A percentile compares a stretch with the other conserved stretches of the same genome.
Evolutionary conservation across 192 early-diverging fungal genomes (phyloP).

Genomic region (Coemansia sp.): DNA sequence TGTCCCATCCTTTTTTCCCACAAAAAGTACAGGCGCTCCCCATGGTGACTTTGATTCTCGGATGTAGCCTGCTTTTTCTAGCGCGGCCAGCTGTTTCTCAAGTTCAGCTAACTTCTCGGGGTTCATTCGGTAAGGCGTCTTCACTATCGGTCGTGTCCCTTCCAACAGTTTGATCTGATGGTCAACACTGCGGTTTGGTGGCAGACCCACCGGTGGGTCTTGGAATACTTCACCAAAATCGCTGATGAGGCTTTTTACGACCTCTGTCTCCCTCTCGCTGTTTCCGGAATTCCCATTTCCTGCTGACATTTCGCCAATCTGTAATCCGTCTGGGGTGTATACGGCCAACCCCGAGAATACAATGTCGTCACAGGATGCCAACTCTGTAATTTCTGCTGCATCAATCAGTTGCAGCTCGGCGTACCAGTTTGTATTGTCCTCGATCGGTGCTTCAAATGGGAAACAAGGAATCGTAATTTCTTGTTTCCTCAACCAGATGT

Average conservation of each 20-base stretch:
- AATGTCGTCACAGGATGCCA: too few species aligned
- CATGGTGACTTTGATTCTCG: slow-evolving; percentile 35
- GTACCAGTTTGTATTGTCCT: neutral
- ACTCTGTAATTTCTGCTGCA: too few species aligned
- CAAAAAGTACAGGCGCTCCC: slow-evolving; percentile 45
- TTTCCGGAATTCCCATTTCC: neutral
- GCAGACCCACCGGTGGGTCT: slow-evolving; percentile 1
- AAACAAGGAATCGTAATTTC: neutral
- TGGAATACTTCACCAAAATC: slow-evolving; percentile 1
- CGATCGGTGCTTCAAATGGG: neutral
- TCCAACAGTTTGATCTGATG: slow-evolving; percentile 5
- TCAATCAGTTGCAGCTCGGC: too few species aligned
- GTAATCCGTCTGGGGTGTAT: neutral
- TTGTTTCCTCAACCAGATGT: neutral
- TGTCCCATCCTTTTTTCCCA: slow-evolving; percentile 49
- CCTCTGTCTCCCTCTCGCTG: neutral
- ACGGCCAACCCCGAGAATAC: too few species aligned
- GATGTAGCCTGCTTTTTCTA: slow-evolving; percentile 32
- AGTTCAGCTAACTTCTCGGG: slow-evolving; percentile 28
- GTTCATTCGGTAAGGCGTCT: slow-evolving; percentile 25
- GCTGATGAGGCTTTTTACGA: neutral
- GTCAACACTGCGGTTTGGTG: neutral
- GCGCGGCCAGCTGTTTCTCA: slow-evolving; percentile 22
- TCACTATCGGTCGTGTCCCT: neutral
- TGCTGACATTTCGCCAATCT: neutral